Conservation (phyloP, 2,329 filamentous ascomycete species). For the Neopestalotiopsis sp. region DNA sequence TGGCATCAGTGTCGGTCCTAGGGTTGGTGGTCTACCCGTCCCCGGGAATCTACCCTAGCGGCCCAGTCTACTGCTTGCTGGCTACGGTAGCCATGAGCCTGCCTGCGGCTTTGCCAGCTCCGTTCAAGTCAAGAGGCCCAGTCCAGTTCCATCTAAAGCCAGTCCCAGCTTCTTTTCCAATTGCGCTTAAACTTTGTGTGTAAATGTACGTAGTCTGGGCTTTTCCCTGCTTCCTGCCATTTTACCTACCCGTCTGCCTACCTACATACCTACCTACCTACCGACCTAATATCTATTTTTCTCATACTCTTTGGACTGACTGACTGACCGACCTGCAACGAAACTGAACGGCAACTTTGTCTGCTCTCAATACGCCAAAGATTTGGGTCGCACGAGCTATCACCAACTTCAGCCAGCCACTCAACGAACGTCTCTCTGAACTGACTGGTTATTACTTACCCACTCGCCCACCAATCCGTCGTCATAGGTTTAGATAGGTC, state of each 20-base stretch:
- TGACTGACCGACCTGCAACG: too few relatives aligned
- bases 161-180: constrained; percentile 19
- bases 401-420: constrained; percentile 5
- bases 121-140: background rate
- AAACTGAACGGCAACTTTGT: constrained; percentile 13
- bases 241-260: background rate
- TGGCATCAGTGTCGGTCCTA: constrained; percentile 13
- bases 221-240: constrained; percentile 7
- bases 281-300: background rate
- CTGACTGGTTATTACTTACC: too few relatives aligned
- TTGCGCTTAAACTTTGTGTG: constrained; percentile 15
- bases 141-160: background rate
- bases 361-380: constrained; percentile 22
- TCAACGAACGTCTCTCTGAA: too few relatives aligned
- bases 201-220: constrained; percentile 4
- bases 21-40: constrained; percentile 18
- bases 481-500: background rate
- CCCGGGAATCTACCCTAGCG: constrained; percentile 18
- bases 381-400: constrained; percentile 19
- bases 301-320: background rate
- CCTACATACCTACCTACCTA: background rate
- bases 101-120: constrained; percentile 14
- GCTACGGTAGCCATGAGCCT: background rate
- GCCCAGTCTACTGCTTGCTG: constrained; percentile 7
- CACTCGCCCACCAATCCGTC: too few relatives aligned